These are phyloP conservation scores for Staphylotrichum tortipilum DNA, from an alignment of 495 filamentous ascomycete species.

Conservation along the genomic window DNA sequence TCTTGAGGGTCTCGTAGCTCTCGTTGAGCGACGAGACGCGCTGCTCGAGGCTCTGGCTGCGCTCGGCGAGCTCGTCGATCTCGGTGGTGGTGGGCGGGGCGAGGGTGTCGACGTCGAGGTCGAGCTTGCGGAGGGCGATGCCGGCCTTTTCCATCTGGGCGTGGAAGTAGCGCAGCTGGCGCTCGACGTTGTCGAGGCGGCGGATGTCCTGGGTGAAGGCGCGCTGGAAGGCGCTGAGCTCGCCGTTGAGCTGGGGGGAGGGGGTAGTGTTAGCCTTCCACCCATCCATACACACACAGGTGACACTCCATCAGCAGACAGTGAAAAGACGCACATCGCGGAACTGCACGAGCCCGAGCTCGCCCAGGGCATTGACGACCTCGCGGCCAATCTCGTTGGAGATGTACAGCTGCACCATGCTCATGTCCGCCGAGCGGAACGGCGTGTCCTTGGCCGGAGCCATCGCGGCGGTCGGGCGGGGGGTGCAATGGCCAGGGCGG, in stretches of 20 bases:
- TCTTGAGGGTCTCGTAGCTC: slow-evolving; percentile 96
- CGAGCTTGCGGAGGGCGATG: slow-evolving; percentile 72
- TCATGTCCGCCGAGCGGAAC: slow-evolving; percentile 99
- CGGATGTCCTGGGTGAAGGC: slow-evolving; percentile 97
- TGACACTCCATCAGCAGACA: too few relatives aligned
- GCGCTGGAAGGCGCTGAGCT: slow-evolving; percentile 87
- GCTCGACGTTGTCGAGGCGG: slow-evolving; percentile 93
- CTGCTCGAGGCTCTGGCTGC: slow-evolving; percentile 84
- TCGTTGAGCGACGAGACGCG: slow-evolving; percentile 85
- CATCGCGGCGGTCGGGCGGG: slow-evolving; percentile 28
- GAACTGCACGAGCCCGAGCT: slow-evolving; percentile 92
- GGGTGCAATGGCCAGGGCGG: slow-evolving; percentile 10
- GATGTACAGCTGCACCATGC: slow-evolving; percentile 98
- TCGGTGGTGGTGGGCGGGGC: slow-evolving; percentile 82
- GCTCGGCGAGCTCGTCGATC: slow-evolving; percentile 90
- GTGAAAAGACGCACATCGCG: slow-evolving; percentile 68
- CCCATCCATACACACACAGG: too few relatives aligned
- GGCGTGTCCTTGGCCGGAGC: slow-evolving; percentile 69
- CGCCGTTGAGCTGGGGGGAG: slow-evolving; percentile 67
- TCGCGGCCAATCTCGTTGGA: slow-evolving; percentile 97
- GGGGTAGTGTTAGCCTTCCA: background rate
- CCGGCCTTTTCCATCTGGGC: slow-evolving; percentile 86
- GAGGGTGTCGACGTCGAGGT: slow-evolving; percentile 76
- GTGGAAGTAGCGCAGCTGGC: slow-evolving; percentile 92
- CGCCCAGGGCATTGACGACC: slow-evolving; percentile 91